Percentiles rank a stretch among this genome's conserved stretches.
These are phyloP conservation scores for Trichoderma asperellum DNA, from an alignment of 2,329 filamentous ascomycete species.

Conservation along the genomic window DNA sequence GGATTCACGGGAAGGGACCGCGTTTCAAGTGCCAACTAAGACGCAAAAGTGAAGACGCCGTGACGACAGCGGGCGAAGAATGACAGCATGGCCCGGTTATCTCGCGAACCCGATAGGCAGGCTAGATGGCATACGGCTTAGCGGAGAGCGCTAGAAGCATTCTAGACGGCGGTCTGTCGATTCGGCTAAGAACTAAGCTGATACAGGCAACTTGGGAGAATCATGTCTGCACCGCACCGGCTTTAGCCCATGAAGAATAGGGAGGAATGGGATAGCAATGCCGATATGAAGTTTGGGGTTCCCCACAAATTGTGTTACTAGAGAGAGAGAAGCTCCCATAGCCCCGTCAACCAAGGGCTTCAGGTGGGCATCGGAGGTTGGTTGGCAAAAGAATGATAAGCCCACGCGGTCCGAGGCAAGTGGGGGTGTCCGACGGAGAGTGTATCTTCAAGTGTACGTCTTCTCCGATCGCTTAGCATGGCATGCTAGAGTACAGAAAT, in stretches of 20 bases:
- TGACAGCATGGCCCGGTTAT: slow-evolving; percentile 27
- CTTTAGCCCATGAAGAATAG: slow-evolving; percentile 1
- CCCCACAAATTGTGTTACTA: background rate
- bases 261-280: background rate
- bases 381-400: background rate
- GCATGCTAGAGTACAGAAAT: slow-evolving; percentile 7
- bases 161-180: slow-evolving; percentile 24
- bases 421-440: slow-evolving; percentile 14
- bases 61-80: background rate
- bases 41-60: slow-evolving; percentile 6
- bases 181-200: slow-evolving; percentile 5
- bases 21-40: slow-evolving; percentile 7
- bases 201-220: slow-evolving; percentile 4
- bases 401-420: slow-evolving; percentile 17
- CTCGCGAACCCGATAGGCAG: slow-evolving; percentile 5
- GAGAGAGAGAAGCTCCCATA: slow-evolving; percentile 3
- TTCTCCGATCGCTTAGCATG: slow-evolving; percentile 23
- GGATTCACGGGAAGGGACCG: background rate
- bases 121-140: slow-evolving; percentile 4
- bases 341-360: slow-evolving; percentile 14
- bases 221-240: slow-evolving; percentile 1
- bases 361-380: slow-evolving; percentile 11
- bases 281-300: slow-evolving; percentile 22
- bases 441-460: slow-evolving; percentile 21
- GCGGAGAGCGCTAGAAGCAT: slow-evolving; percentile 19